Evolutionary conservation across 1,284 basidiomycete genomes (phyloP).

Genomic region (Pseudozyma hubeiensis): DNA sequence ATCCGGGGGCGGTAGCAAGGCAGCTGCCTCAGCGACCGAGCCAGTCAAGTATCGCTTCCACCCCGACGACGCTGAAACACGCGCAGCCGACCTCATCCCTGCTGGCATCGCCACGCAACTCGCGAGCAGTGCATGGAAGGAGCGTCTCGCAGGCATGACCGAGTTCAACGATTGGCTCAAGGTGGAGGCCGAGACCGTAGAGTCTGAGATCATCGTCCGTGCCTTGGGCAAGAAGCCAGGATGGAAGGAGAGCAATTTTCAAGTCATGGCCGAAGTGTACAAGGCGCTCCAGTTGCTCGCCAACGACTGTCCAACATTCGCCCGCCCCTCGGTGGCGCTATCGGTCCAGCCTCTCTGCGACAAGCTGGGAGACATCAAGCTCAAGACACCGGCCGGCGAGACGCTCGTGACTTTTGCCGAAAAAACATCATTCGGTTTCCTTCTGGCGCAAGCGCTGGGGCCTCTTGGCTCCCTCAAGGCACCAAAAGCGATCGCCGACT

Average conservation of each 20-base stretch:
- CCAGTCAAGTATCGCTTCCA: slow-evolving; percentile 90
- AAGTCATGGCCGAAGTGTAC: slow-evolving; percentile 71
- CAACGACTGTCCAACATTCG: slow-evolving; percentile 83
- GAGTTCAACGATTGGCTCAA: slow-evolving; percentile 88
- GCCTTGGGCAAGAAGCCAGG: slow-evolving; percentile 89
- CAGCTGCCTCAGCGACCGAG: slow-evolving; percentile 74
- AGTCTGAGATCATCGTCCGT: slow-evolving; percentile 90
- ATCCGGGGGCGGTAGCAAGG: slow-evolving; percentile 71
- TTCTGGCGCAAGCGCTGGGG: slow-evolving; percentile 79
- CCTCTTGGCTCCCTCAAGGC: slow-evolving; percentile 75
- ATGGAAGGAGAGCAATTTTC: slow-evolving; percentile 98
- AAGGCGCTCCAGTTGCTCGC: slow-evolving; percentile 75
- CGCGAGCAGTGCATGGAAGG: slow-evolving; percentile 91
- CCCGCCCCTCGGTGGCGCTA: slow-evolving; percentile 84
- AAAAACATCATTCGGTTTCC: slow-evolving; percentile 92
- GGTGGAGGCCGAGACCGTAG: slow-evolving; percentile 76
- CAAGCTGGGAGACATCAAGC: slow-evolving; percentile 94
- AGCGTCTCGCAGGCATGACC: slow-evolving; percentile 85
- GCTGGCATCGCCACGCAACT: slow-evolving; percentile 78
- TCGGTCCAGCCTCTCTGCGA: slow-evolving; percentile 87
- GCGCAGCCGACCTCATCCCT: slow-evolving; percentile 82
- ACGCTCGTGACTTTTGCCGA: slow-evolving; percentile 85
- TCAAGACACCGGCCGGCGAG: slow-evolving; percentile 97
- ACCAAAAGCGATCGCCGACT: slow-evolving; percentile 94
- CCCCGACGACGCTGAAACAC: slow-evolving; percentile 88